Evolutionary conservation across 2,329 filamentous ascomycete genomes (phyloP).

Genomic region (Laburnicola sp.): DNA sequence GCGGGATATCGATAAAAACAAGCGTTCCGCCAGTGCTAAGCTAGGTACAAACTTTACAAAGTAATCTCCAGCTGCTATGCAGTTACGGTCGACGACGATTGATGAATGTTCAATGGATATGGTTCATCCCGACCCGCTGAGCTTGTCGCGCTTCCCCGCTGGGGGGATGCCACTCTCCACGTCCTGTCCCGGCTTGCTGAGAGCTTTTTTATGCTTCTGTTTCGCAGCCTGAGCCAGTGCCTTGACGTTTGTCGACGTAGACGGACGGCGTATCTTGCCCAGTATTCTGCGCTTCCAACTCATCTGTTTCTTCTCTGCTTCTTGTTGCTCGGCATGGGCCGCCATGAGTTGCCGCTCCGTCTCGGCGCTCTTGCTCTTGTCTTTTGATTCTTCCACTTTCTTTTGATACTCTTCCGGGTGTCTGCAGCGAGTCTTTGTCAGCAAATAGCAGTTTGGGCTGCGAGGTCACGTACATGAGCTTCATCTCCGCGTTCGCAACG

Average conservation of each 20-base stretch:
- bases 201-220: constrained; percentile 30
- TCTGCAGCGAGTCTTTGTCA: not conserved
- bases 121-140: constrained; percentile 2
- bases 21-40: constrained; percentile 2
- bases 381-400: constrained; percentile 53
- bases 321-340: constrained; percentile 50
- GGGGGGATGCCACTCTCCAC: constrained; percentile 43
- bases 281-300: constrained; percentile 37
- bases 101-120: no score
- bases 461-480: constrained; percentile 52
- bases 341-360: constrained; percentile 60
- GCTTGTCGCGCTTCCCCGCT: constrained; percentile 31
- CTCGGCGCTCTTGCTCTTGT: constrained; percentile 64
- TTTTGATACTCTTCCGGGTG: constrained; percentile 61
- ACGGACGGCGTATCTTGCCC: constrained; percentile 32
- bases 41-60: not conserved
- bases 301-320: constrained; percentile 44
- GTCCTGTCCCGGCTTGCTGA: constrained; percentile 40
- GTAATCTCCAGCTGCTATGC: no score
- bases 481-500: constrained; percentile 59
- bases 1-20: constrained; percentile 16
- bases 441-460: not conserved
- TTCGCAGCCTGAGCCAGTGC: constrained; percentile 25
- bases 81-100: no score
- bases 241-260: constrained; percentile 22